Base-by-base conservation (phyloP, 139 green algal genomes). In the Spirogloea muscicola region DNA sequence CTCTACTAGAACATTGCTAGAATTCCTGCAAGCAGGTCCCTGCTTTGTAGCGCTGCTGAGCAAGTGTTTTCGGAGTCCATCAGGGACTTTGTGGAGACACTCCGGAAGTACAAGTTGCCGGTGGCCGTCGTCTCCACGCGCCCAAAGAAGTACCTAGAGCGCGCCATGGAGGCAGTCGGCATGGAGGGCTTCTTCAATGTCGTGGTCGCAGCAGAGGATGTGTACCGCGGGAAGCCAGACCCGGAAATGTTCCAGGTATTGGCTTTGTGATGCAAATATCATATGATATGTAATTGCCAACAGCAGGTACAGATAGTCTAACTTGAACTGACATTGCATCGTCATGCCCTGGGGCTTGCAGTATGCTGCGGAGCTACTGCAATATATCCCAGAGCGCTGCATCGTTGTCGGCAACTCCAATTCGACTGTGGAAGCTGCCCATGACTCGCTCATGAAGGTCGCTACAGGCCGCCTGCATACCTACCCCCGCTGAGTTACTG, bases 401-500 rank as follows among this genome's bases (percentile, higher is more conserved):
- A 89, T 97, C 0, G 87, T 97, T 0, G 80, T 97, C 1, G 93
- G 92, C 31, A 85, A 86, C 68, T 89, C 80, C 49, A 96, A 96
- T 77, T 58, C 21, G 13, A 87, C 70, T 57, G 87, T 96, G 2
- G 93, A 97, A 70, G 93, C 90, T 25, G 93, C 92, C 1, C 88
- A 91, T n/a, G 93, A 97, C 73, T 84, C 88, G 43, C 86, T 88
- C 59, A 97, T 97, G 93, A 87, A 93, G 74, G 90, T 81, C 37
- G 0, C 2, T 51, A 16, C 43, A 25, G 43, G 16, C 43, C 16
- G 43, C 10, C 43, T 51, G 13, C 43, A 51, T 51, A 10, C 16
- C 43, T 51, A 10, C 16, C 43, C 43, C 10, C 16, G 43, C 16
- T 51, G 43, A 25, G 10, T 16, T 44, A 31, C 7, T 13, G 40